Base-by-base conservation (phyloP, 345 rosid species). In the Rubroshorea leprosula region DNA sequence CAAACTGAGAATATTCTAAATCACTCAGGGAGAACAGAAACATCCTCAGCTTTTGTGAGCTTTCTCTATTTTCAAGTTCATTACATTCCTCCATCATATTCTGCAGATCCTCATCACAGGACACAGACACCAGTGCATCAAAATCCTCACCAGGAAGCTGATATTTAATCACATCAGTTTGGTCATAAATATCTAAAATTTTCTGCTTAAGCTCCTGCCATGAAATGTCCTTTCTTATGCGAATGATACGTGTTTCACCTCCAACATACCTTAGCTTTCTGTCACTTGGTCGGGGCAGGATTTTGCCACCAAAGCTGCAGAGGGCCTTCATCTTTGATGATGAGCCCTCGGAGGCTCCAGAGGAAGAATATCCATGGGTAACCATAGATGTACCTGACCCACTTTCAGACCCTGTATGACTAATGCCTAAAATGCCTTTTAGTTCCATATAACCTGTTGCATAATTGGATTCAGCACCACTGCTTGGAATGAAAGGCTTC, bases 61-160 rank as follows among this genome's bases (percentile, higher is more conserved):
- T 79, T 53, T 74, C 83, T 61, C 76, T 73, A 58, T 61, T 76
- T 65, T 75, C 86, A 73, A 80, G 74, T 63, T 79, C 90, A 56
- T 62, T 69, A 71, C 81, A 81, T 58, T 88, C 96, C 70, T 87
- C 95, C 82, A 87, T 76, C 97, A 90, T 87, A 71, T 87, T 90
- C 65, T 70, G 76, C 60, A 90, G 82, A 80, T 90, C 97, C 68
- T 87, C 97, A 43, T 85, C 86, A 58, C 85, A 83, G 12, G 96
- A 80, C 55, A 90, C 89, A 73, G 97, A 90, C 60, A 90, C 89
- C 78, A 90, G 77, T 3, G 97, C 89, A 58, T 90, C 97, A 60
- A 90, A 83, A 66, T 90, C 96, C 78, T 90, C 97, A 19, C 93
- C 97, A 65, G 96, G 97, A 72, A 90, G 96, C 70, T 90, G 97